phyloP scores from a whole-genome alignment of 163 green algal genomes.

The Picocystis sp. region DNA sequence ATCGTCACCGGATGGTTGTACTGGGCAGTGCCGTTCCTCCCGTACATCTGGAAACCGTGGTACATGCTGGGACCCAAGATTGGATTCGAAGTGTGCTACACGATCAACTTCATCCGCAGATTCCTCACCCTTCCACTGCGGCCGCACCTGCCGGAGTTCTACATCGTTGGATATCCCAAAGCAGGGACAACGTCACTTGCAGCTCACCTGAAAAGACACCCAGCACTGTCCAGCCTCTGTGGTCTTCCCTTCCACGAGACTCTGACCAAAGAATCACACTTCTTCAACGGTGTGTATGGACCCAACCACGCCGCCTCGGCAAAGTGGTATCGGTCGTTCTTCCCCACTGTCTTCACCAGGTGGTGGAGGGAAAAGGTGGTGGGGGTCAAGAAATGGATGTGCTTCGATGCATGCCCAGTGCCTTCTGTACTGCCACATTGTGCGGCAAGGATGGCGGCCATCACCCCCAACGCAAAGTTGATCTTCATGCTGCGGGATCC shows the following conservation, averaged over 20 bases:
- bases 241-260: constrained; percentile 51
- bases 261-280: constrained; percentile 43
- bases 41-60: constrained; percentile 29
- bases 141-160: constrained; percentile 45
- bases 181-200: constrained; percentile 56
- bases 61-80: constrained; percentile 20
- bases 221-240: constrained; percentile 35
- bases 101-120: constrained; percentile 36
- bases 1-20: constrained; percentile 27
- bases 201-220: constrained; percentile 40
- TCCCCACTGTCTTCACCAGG: constrained; percentile 48
- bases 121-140: constrained; percentile 54
- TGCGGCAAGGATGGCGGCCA: constrained; percentile 28
- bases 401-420: constrained; percentile 60
- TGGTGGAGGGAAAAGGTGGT: constrained; percentile 27
- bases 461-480: constrained; percentile 56
- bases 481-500: constrained; percentile 57
- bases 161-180: constrained; percentile 65
- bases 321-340: constrained; percentile 51
- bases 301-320: constrained; percentile 11
- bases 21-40: constrained; percentile 56
- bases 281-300: constrained; percentile 47
- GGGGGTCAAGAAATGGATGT: constrained; percentile 21
- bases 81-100: constrained; percentile 49
- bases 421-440: constrained; percentile 44